Evolutionary conservation across 192 early-diverging fungal species (phyloP), one percentile per base, ranked within the genome.

Genomic region (Backusella psychrophila): DNA sequence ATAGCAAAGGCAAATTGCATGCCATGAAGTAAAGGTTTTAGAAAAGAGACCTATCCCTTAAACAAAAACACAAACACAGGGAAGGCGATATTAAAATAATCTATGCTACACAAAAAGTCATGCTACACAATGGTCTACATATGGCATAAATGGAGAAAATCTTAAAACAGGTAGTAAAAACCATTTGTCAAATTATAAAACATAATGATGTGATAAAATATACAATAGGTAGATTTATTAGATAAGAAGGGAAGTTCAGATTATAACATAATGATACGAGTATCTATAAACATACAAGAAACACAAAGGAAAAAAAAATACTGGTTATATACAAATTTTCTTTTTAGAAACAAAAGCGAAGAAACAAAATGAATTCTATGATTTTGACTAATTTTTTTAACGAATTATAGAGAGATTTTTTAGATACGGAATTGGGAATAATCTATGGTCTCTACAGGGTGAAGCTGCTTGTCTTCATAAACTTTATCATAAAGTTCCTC

Each of bases 191-290:
- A 59, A 26, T 11, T 11, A 11, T 3, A 39, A 49, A 19, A n/a
- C 17, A 49, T 19, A 26, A 12, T 26, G 21, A 59, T 5, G 23
- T 59, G 56, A 59, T 59, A 59, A 1, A 29, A 59, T 59, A 29
- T 59, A 59, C 56, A 59, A 59, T 26, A 26, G 56, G 56, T 59
- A 59, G 23, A 59, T 59, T 59, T 59, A 59, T 59, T 59, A 59
- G 53, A 59, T 59, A 23, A 59, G 21, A 49, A 49, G 19, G 17
- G 46, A 49, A 19, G 46, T 59, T 59, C 12, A 26, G 8, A 29
- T 26, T 59, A 59, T 59, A 59, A 1, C 56, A 29, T 59, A 59
- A 59, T 59, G 56, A 29, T 59, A 59, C 56, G 21, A 21, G 56
- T 59, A 59, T 59, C 56, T 26, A 26, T 59, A 59, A 59, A 26